Evolutionary conservation across 805 yeast genomes (phyloP).

Genomic region (Candida tibetensis): DNA sequence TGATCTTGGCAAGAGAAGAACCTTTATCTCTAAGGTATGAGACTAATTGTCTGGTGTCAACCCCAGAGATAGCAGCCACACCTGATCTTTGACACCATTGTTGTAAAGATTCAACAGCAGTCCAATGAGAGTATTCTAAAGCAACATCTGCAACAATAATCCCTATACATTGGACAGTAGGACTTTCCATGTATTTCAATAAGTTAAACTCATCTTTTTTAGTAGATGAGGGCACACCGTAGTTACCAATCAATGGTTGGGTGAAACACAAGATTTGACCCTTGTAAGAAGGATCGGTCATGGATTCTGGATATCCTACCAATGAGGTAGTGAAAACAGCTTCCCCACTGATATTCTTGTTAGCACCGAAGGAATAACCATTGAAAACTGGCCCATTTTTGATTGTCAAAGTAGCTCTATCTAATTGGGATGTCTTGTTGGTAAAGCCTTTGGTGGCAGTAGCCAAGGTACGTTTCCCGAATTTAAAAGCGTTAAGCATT

Average conservation of each 20-base stretch:
- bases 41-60: slow-evolving; percentile 94
- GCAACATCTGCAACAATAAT: slow-evolving; percentile 96
- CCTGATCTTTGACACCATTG: slow-evolving; percentile 97
- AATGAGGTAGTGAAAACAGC: slow-evolving; percentile 97
- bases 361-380: slow-evolving; percentile 95
- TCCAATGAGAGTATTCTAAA: slow-evolving; percentile 97
- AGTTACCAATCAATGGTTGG: slow-evolving; percentile 95
- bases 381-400: slow-evolving; percentile 90
- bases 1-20: slow-evolving; percentile 85
- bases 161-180: slow-evolving; percentile 90
- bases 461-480: slow-evolving; percentile 28
- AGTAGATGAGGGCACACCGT: slow-evolving; percentile 90
- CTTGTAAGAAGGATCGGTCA: slow-evolving; percentile 97
- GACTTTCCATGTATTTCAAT: slow-evolving; percentile 87
- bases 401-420: slow-evolving; percentile 86
- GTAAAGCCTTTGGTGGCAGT: slow-evolving; percentile 31
- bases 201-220: slow-evolving; percentile 81
- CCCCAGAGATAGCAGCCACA: slow-evolving; percentile 92
- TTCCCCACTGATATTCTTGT: slow-evolving; percentile 90
- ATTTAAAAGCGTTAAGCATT: not conserved
- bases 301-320: slow-evolving; percentile 97
- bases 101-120: slow-evolving; percentile 93
- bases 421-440: slow-evolving; percentile 44
- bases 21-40: slow-evolving; percentile 94
- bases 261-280: slow-evolving; percentile 97